phyloP scores from a whole-genome alignment of 164 flowering plant species.

The Stephania yunnanensis region DNA sequence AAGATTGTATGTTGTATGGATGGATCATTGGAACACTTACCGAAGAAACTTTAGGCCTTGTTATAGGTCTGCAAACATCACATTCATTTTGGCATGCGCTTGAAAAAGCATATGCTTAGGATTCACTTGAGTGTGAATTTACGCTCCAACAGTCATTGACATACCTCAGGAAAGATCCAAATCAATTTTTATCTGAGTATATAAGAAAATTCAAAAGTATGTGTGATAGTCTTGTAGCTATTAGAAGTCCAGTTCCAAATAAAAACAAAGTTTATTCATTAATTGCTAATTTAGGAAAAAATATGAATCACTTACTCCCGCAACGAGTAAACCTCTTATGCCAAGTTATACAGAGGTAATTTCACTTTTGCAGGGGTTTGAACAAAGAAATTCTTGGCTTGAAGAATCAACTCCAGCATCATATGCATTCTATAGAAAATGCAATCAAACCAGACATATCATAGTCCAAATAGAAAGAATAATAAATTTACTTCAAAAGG shows the following conservation, averaged over 20 bases:
- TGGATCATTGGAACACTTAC: neutral
- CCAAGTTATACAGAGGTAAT: too few relatives aligned
- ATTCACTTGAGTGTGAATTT: neutral
- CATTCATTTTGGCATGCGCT: neutral
- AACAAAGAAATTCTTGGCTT: too few relatives aligned
- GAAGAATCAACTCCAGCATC: too few relatives aligned
- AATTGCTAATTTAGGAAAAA: too few relatives aligned
- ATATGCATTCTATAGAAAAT: neutral
- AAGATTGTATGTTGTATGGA: too few relatives aligned
- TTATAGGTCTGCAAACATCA: neutral
- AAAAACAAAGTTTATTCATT: too few relatives aligned
- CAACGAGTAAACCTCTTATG: too few relatives aligned
- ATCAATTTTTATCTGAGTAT: neutral
- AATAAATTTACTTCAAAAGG: too few relatives aligned
- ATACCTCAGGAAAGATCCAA: neutral
- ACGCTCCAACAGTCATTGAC: neutral
- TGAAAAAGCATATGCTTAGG: neutral
- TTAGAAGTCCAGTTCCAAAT: neutral
- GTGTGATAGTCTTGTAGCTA: neutral
- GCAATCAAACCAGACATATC: neutral
- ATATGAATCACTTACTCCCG: too few relatives aligned
- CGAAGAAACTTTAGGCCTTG: neutral
- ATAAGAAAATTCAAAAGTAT: neutral
- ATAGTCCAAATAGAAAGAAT: neutral
- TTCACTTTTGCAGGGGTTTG: too few relatives aligned